Percentiles rank a stretch among this genome's conserved stretches.
These are phyloP conservation scores for Penicillium steckii DNA, from an alignment of 495 filamentous ascomycete genomes.

Conservation along the genomic window DNA sequence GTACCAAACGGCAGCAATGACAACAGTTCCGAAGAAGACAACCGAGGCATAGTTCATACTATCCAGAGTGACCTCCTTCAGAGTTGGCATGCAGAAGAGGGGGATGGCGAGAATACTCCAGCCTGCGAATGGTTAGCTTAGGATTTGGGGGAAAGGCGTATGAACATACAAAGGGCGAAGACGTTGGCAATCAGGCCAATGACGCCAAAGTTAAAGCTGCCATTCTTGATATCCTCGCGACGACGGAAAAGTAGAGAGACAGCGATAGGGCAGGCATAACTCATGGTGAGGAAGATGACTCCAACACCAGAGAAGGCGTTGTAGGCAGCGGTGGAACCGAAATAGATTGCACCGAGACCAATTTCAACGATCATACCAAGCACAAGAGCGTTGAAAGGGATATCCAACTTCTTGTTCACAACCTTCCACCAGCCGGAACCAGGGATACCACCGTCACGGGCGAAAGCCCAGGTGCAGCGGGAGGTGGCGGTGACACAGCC, in stretches of 20 bases:
- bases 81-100: conserved; percentile 46
- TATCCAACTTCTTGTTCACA: conserved; percentile 47
- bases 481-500: conserved; percentile 67
- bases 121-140: conserved; percentile 31
- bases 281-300: conserved; percentile 55
- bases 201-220: conserved; percentile 55
- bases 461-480: conserved; percentile 72
- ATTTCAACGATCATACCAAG: conserved; percentile 51
- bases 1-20: conserved; percentile 58
- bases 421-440: conserved; percentile 57
- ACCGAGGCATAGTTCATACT: conserved; percentile 57
- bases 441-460: conserved; percentile 58
- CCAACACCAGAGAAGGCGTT: conserved; percentile 60
- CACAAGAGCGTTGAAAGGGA: conserved; percentile 51
- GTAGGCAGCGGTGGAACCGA: conserved; percentile 55
- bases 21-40: conserved; percentile 56
- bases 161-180: conserved; percentile 50
- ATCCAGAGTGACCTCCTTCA: conserved; percentile 29
- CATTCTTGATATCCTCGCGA: conserved; percentile 49
- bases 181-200: conserved; percentile 55
- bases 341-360: conserved; percentile 55
- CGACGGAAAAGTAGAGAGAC: conserved; percentile 50
- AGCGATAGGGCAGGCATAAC: conserved; percentile 53
- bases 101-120: conserved; percentile 62
- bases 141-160: background rate